These are phyloP conservation scores for Chlorella sorokiniana DNA, from an alignment of 139 green algal species.

Conservation along the genomic window DNA sequence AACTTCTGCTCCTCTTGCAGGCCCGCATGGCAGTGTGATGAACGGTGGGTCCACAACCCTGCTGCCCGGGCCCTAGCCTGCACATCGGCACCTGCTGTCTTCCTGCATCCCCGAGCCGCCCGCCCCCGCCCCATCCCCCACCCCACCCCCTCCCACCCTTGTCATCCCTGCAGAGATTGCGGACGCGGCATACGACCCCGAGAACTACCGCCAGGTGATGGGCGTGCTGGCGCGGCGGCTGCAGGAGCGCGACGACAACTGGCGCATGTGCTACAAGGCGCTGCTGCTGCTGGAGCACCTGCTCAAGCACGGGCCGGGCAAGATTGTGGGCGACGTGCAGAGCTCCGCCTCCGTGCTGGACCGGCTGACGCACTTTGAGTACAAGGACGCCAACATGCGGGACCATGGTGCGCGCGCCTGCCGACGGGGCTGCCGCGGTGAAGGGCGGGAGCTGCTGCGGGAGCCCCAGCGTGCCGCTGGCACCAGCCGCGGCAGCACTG, in stretches of 20 bases:
- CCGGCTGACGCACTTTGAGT: slow-evolving; percentile 81
- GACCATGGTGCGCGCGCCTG: slow-evolving; percentile 52
- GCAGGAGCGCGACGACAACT: slow-evolving; percentile 79
- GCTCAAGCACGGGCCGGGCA: slow-evolving; percentile 81
- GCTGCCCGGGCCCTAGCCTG: no score
- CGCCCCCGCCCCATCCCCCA: no score
- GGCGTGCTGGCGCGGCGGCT: slow-evolving; percentile 75
- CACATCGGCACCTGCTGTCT: neutral
- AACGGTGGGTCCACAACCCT: slow-evolving; percentile 49
- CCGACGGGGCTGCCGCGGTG: neutral
- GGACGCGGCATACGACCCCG: slow-evolving; percentile 65
- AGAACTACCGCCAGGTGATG: slow-evolving; percentile 88
- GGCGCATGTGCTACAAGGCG: slow-evolving; percentile 92
- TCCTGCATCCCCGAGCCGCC: no score
- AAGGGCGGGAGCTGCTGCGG: neutral
- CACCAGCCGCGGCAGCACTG: no score
- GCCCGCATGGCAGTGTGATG: slow-evolving; percentile 85
- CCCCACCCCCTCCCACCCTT: no score
- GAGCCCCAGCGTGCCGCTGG: no score
- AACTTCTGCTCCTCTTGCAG: slow-evolving; percentile 24
- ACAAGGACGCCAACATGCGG: slow-evolving; percentile 76
- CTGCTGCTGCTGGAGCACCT: slow-evolving; percentile 91
- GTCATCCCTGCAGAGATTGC: slow-evolving; percentile 74
- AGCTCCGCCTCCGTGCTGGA: slow-evolving; percentile 68
- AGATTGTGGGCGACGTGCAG: slow-evolving; percentile 71